These are phyloP conservation scores for Aphanomyces stellatus DNA, from an alignment of 352 stramenopile species.

Conservation along the genomic window DNA sequence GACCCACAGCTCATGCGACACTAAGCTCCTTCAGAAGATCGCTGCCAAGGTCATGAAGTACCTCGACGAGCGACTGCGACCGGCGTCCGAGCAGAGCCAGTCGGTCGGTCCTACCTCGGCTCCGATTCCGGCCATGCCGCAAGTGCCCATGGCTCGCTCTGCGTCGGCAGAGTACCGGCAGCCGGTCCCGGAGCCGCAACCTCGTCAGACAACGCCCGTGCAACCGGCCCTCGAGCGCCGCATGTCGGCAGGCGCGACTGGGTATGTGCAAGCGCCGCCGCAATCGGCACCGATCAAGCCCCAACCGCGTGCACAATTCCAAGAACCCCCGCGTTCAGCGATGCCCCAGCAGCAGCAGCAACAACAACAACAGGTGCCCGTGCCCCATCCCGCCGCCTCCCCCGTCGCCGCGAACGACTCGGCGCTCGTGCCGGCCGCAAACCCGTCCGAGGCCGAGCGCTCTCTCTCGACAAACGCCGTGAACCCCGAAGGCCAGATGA, in stretches of 20 bases:
- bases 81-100: constrained; percentile 14
- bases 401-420: constrained; percentile 28
- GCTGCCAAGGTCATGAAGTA: constrained; percentile 82
- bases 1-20: constrained; percentile 57
- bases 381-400: constrained; percentile 29
- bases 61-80: constrained; percentile 76
- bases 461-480: constrained; percentile 39
- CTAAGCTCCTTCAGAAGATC: constrained; percentile 82
- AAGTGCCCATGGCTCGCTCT: background rate
- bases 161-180: constrained; percentile 27
- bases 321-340: background rate
- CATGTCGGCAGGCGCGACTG: background rate
- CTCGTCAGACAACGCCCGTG: background rate
- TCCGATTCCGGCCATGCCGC: background rate
- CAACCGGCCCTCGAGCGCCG: background rate
- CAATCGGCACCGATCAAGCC: background rate
- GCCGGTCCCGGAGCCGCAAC: constrained; percentile 5
- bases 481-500: constrained; percentile 48
- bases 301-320: background rate
- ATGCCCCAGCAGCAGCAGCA: background rate
- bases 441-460: constrained; percentile 3
- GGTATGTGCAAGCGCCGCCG: background rate
- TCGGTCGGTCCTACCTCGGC: constrained; percentile 2
- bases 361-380: background rate
- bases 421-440: constrained; percentile 34